phyloP scores from a whole-genome alignment of 1,284 basidiomycete species.

The Ganoderma multipileum region DNA sequence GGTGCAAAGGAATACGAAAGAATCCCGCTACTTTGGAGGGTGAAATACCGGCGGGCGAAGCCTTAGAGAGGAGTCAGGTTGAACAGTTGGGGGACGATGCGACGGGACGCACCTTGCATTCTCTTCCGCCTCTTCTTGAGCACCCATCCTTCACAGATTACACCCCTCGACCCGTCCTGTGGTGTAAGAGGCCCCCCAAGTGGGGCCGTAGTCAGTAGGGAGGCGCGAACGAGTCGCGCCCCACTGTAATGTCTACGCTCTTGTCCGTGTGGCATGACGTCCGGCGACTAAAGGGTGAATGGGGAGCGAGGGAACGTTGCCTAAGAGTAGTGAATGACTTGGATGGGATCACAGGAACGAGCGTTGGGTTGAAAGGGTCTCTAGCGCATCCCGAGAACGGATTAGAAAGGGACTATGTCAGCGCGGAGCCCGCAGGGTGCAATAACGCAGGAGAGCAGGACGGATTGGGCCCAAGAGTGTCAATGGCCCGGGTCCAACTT shows the following conservation, averaged over 20 bases:
- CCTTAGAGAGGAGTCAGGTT: conserved; percentile 48
- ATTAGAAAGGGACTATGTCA: conserved; percentile 10
- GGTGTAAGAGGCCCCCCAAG: conserved; percentile 17
- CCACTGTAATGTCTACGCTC: conserved; percentile 16
- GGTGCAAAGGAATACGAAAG: conserved; percentile 80
- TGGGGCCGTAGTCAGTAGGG: conserved; percentile 23
- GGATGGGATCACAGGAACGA: conserved; percentile 19
- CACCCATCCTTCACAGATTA: conserved; percentile 76
- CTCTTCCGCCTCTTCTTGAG: conserved; percentile 85
- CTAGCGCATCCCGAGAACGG: conserved; percentile 20
- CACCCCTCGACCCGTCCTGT: conserved; percentile 13
- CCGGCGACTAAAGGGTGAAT: neutral
- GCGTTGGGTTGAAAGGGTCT: neutral
- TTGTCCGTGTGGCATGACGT: conserved; percentile 7
- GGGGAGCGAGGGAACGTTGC: neutral
- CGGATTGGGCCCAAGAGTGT: conserved; percentile 4
- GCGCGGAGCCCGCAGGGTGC: conserved; percentile 10
- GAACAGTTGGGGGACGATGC: neutral
- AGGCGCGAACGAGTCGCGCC: conserved; percentile 26
- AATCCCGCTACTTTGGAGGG: conserved; percentile 68
- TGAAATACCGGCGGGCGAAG: conserved; percentile 85
- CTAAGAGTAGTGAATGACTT: neutral
- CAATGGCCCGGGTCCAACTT: too few species aligned
- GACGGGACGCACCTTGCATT: conserved; percentile 70
- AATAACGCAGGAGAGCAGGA: conserved; percentile 8